Evolutionary conservation across 805 yeast species (phyloP), one percentile per base, ranked within the genome.

Genomic region (Lachancea nothofagi): DNA sequence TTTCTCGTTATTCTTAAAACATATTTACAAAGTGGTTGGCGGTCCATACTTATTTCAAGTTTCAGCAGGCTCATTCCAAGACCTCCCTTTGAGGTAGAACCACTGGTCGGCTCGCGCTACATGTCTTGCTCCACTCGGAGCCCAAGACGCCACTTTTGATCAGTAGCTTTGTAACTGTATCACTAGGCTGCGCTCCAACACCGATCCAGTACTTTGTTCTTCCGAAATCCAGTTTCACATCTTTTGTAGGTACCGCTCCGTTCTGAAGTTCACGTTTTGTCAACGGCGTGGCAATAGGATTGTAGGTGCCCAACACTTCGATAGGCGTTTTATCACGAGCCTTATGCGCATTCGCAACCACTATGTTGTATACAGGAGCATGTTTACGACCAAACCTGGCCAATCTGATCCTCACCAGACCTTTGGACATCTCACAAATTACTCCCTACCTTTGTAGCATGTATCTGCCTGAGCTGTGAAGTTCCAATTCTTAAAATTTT

Each of bases 121-220:
- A 42, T 18, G 40, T 39, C 27, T 48, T 48, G n/a, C 57, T 52
- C 63, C 62, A 59, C 22, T 44, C 50, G 19, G 47, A 46, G 21
- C 49, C 53, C 29, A 60, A 41, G 41, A 76, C 74, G 44, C 96
- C 88, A 32, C 84, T 87, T 61, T 80, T 86, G 57, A 78, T 80
- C 59, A 93, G 75, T 38, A 93, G 66, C 48, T 77, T 77, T 2
- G 78, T 73, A 9, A 90, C 95, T 3, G 93, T 69, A 31, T 83
- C 88, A 18, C 90, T 78, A 5, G 96, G 95, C 59, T 85, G 95
- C 1, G 97, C 97, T 9, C 98, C 98, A 14, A 87, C 95, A 53
- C 96, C 95, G 25, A 93, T 67, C 98, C 98, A 93, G 64, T 93
- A 93, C 61, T 87, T 87, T 4, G 96, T 78, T 53, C 96, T 77